phyloP scores from a whole-genome alignment of 768 basidiomycete genomes.

The Russula earlei region DNA sequence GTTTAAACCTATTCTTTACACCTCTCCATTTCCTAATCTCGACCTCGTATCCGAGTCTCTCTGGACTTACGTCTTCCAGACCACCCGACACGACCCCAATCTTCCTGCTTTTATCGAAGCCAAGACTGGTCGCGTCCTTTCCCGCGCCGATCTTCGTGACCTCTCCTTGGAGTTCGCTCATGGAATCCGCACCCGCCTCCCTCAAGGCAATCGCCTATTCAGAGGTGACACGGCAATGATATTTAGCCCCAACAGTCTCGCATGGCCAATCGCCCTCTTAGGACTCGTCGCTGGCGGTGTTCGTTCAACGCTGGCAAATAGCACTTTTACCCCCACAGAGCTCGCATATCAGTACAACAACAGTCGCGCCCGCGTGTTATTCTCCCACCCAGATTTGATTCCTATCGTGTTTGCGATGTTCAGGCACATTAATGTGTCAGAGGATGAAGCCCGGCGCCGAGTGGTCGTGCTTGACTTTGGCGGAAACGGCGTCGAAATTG shows the following conservation, averaged over 20 bases:
- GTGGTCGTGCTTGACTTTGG: conserved; percentile 43
- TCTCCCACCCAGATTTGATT: conserved; percentile 55
- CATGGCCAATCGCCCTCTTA: conserved; percentile 41
- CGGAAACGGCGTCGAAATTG: conserved; percentile 7
- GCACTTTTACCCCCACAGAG: conserved; percentile 57
- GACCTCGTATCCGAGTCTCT: conserved; percentile 20
- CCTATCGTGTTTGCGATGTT: conserved; percentile 50
- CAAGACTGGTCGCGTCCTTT: conserved; percentile 42
- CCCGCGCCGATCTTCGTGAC: conserved; percentile 44
- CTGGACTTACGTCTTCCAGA: conserved; percentile 14
- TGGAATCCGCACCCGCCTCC: conserved; percentile 38
- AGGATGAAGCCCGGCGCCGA: conserved; percentile 39
- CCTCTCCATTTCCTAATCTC: background rate
- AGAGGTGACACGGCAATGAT: conserved; percentile 54
- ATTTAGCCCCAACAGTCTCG: conserved; percentile 59
- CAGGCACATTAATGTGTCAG: conserved; percentile 36
- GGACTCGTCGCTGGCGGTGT: conserved; percentile 55
- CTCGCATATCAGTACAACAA: conserved; percentile 64
- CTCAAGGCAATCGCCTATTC: conserved; percentile 25
- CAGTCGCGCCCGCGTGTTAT: conserved; percentile 51
- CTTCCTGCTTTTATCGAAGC: conserved; percentile 60
- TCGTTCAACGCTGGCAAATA: conserved; percentile 64
- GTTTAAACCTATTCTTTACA: background rate
- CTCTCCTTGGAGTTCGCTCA: conserved; percentile 48
- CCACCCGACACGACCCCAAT: background rate